Evolutionary conservation across 805 yeast species (phyloP).

Genomic region (Barnettozyma pratensis): DNA sequence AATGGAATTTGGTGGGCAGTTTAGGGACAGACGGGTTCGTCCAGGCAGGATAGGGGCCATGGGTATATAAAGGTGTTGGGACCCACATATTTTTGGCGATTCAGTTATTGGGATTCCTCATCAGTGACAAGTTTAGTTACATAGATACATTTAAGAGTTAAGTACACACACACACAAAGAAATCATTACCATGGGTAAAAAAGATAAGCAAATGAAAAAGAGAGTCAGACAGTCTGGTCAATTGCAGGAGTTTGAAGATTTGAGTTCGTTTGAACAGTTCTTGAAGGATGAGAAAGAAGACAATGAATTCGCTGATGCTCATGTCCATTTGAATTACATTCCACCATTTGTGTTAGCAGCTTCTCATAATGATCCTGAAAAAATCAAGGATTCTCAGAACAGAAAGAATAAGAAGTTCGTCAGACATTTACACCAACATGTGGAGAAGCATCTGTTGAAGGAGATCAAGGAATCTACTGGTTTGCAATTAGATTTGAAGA

Average conservation of each 20-base stretch:
- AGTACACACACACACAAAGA: too few species aligned
- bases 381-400: constrained; percentile 66
- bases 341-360: constrained; percentile 72
- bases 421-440: constrained; percentile 70
- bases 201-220: constrained; percentile 20
- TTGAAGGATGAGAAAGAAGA: constrained; percentile 72
- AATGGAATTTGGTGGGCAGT: too few species aligned
- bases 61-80: too few species aligned
- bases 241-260: constrained; percentile 50
- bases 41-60: too few species aligned
- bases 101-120: too few species aligned
- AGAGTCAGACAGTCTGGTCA: constrained; percentile 16
- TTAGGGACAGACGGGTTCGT: too few species aligned
- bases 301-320: constrained; percentile 63
- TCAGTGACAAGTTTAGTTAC: too few species aligned
- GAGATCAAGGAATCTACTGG: constrained; percentile 64
- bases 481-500: constrained; percentile 44
- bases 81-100: too few species aligned
- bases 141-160: too few species aligned
- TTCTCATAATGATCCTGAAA: constrained; percentile 64
- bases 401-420: constrained; percentile 66
- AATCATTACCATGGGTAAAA: constrained; percentile 11
- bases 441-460: constrained; percentile 62
- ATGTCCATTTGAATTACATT: constrained; percentile 59
- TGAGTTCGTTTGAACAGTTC: constrained; percentile 58